phyloP scores from a whole-genome alignment of 2,329 filamentous ascomycete genomes.

The Scedosporium aurantiacum region DNA sequence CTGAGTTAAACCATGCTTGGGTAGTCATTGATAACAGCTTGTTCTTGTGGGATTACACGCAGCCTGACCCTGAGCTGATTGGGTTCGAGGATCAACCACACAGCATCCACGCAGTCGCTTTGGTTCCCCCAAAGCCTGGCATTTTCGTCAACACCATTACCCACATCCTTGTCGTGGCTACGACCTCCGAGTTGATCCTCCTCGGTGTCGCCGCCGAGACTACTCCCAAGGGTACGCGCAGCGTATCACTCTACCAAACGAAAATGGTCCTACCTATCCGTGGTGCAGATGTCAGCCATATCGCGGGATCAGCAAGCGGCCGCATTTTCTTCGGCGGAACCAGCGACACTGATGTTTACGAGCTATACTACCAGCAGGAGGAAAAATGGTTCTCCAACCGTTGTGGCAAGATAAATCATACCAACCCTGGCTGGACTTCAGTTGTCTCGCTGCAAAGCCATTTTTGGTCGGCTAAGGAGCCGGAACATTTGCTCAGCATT shows the following conservation, averaged over 20 bases:
- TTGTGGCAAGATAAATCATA: slow-evolving; percentile 83
- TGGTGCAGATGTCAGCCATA: slow-evolving; percentile 64
- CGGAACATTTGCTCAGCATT: slow-evolving; percentile 65
- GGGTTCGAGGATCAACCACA: slow-evolving; percentile 84
- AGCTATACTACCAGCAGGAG: slow-evolving; percentile 92
- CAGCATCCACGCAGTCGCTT: slow-evolving; percentile 80
- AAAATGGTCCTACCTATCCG: slow-evolving; percentile 71
- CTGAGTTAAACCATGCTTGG: slow-evolving; percentile 91
- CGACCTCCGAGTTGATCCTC: slow-evolving; percentile 71
- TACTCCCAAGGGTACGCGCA: slow-evolving; percentile 57
- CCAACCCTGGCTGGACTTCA: slow-evolving; percentile 58
- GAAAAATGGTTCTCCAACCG: slow-evolving; percentile 92
- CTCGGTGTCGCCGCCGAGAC: slow-evolving; percentile 68
- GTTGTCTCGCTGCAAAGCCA: slow-evolving; percentile 42
- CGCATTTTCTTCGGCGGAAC: slow-evolving; percentile 87
- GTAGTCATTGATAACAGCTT: slow-evolving; percentile 90
- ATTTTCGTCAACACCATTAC: slow-evolving; percentile 83
- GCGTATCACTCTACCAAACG: slow-evolving; percentile 75
- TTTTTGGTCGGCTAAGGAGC: slow-evolving; percentile 38
- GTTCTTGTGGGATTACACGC: slow-evolving; percentile 96
- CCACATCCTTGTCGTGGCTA: slow-evolving; percentile 81
- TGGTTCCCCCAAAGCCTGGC: slow-evolving; percentile 72
- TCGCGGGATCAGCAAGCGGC: slow-evolving; percentile 72
- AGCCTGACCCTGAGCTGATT: slow-evolving; percentile 80
- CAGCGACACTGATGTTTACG: slow-evolving; percentile 76